Base-by-base conservation (phyloP, 257 asterid genomes). In the Petunia axillaris region DNA sequence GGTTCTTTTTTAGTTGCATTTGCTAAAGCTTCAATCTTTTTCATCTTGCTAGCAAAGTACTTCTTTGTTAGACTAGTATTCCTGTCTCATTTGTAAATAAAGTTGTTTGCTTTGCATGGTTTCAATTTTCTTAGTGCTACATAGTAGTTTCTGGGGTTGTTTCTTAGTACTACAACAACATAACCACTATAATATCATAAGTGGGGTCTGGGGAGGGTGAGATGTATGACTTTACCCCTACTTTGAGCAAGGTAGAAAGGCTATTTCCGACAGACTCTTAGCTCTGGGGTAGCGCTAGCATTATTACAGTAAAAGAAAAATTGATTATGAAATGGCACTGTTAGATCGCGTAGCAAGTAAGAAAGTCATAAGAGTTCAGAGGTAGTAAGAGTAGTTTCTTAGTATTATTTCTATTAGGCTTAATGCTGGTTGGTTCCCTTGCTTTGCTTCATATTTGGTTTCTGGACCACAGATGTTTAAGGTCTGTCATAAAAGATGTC, bases 401-500 rank as follows among this genome's bases (percentile, higher is more conserved):
- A 37, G 68, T 63, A 35, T 37, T 62, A 36, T 5, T 59, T 62
- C 3, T 36, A n/a, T 43, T 40, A 46, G 13, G 37, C 76, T 70
- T 46, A 70, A 70, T 46, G 76, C 59, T 70, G 59, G 40, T 70
- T 70, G 58, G 57, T 25, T 37, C 11, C 60, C 39, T 8, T 43
- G 76, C 38, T 46, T 46, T 9, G 55, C 43, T 25, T 43, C 41
- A 6, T 16, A 6, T 15, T 13, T 43, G 76, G n/a, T 57, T 57
- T 57, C 25, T 55, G 62, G 75, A 44, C 10, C 52, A 39, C 37
- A 14, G 13, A 40, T 65, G 0, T 40, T 8, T 70, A 70, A 25
- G 76, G 59, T 70, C 16, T 70, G 59, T 46, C 41, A 70, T 46
- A 70, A 70, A 70, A 46, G 77, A 58, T 70, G 59, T 70, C 77